Conservation (phyloP, 306 rosid species). For the Cucumis cinereus region DNA sequence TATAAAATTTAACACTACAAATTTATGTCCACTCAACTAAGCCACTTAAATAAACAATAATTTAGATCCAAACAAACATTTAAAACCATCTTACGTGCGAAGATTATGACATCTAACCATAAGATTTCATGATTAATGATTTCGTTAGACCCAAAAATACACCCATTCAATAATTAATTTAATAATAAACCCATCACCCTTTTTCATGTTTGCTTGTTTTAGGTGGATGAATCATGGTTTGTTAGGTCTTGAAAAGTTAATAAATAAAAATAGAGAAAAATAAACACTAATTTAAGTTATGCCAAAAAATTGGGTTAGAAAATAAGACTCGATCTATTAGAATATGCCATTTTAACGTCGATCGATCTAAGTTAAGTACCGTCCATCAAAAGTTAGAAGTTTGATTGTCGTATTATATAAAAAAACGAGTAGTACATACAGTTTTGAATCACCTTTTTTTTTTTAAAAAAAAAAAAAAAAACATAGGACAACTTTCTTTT, state of each 20-base stretch:
- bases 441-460: too few relatives aligned
- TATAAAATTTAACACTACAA: neutral
- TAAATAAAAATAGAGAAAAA: neutral
- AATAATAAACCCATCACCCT: neutral
- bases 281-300: neutral
- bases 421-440: too few relatives aligned
- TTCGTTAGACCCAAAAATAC: neutral
- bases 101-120: neutral
- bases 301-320: too few relatives aligned
- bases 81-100: neutral
- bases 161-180: neutral
- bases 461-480: too few relatives aligned
- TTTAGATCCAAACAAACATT: neutral
- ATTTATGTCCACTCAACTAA: neutral
- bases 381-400: too few relatives aligned
- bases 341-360: too few relatives aligned
- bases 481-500: neutral
- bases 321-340: too few relatives aligned
- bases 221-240: neutral
- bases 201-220: neutral
- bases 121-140: neutral
- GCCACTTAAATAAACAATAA: neutral
- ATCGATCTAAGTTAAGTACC: too few relatives aligned
- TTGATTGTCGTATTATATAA: too few relatives aligned
- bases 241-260: neutral